A percentile compares a stretch with the other conserved stretches of the same genome.
Conservation (phyloP, 1,139 yeast species). For the Lodderomyces metapsilosis region DNA sequence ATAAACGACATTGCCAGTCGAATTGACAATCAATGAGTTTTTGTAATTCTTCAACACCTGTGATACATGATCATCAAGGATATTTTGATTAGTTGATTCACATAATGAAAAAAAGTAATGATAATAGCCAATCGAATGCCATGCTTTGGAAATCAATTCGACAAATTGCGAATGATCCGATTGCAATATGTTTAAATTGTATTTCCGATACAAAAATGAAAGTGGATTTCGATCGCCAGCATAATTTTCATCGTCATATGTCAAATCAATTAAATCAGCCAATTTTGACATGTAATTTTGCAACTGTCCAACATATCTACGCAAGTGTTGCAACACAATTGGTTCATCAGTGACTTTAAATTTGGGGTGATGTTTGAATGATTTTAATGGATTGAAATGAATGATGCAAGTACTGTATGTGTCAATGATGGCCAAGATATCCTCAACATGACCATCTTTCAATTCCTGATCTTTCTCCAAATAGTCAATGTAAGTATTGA, state of each 20-base stretch:
- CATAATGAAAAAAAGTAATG: constrained; percentile 30
- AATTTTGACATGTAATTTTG: constrained; percentile 24
- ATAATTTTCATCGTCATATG: constrained; percentile 26
- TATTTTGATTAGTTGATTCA: constrained; percentile 25
- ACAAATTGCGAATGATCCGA: constrained; percentile 31
- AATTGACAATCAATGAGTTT: constrained; percentile 37
- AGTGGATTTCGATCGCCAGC: constrained; percentile 21
- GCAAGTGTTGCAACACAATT: constrained; percentile 23
- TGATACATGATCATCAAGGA: constrained; percentile 19
- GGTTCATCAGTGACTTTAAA: constrained; percentile 29
- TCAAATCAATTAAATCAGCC: constrained; percentile 25
- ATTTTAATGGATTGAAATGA: constrained; percentile 38
- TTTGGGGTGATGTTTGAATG: constrained; percentile 20
- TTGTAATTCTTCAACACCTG: constrained; percentile 28
- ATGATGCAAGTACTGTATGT: constrained; percentile 34
- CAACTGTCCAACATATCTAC: constrained; percentile 20
- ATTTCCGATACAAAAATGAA: constrained; percentile 39
- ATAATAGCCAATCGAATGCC: constrained; percentile 40
- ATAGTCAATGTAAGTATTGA: constrained; percentile 37
- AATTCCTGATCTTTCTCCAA: constrained; percentile 36
- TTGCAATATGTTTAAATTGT: constrained; percentile 33
- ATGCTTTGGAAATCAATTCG: constrained; percentile 34
- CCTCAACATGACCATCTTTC: constrained; percentile 30
- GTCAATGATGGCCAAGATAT: constrained; percentile 37
- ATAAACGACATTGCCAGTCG: constrained; percentile 34